These are phyloP conservation scores for Domatiomyces globalis DNA, from an alignment of 2,329 filamentous ascomycete species.

Conservation along the genomic window DNA sequence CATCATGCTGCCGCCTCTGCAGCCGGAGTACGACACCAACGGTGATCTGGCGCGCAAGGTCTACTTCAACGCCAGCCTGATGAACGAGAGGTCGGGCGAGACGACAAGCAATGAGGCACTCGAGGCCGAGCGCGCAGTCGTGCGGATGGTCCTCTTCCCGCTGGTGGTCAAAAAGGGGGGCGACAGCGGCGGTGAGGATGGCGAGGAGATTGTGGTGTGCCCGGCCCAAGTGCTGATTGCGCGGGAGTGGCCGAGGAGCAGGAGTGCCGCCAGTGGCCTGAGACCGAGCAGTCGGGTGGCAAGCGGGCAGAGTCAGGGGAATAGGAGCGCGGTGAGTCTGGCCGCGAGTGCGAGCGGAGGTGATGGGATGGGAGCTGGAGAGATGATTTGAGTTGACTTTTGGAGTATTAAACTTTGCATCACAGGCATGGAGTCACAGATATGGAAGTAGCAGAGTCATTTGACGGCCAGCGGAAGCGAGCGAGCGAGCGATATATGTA, in stretches of 20 bases:
- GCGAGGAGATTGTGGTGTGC: conserved; percentile 87
- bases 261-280: conserved; percentile 12
- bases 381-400: background rate
- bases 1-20: conserved; percentile 91
- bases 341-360: background rate
- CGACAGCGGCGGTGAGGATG: conserved; percentile 54
- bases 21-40: conserved; percentile 86
- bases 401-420: no score
- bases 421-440: no score
- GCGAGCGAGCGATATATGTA: no score
- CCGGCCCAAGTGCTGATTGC: conserved; percentile 86
- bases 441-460: no score
- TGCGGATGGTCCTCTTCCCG: conserved; percentile 88
- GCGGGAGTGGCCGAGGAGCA: conserved; percentile 27
- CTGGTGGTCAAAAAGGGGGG: conserved; percentile 83
- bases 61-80: conserved; percentile 79
- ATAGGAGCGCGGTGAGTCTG: background rate
- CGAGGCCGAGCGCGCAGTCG: conserved; percentile 59
- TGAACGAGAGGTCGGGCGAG: conserved; percentile 79
- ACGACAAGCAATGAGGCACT: conserved; percentile 62
- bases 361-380: background rate
- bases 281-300: background rate
- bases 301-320: background rate
- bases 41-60: conserved; percentile 81
- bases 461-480: no score